Evolutionary conservation across 208 protist genomes (phyloP).

Genomic region (Angomonas ambiguus): DNA sequence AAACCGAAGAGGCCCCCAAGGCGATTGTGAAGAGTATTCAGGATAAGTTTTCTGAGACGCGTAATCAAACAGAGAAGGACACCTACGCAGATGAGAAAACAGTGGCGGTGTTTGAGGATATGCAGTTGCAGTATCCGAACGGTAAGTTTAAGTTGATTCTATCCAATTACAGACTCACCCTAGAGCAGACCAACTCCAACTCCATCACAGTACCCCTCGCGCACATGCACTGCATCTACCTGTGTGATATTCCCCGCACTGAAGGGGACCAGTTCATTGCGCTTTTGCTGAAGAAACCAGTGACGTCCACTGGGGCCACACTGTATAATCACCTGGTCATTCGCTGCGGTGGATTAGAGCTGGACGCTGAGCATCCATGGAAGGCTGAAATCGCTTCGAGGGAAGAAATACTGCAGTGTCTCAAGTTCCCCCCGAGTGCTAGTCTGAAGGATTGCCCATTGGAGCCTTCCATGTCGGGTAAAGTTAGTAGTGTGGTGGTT

Average conservation of each 20-base stretch:
- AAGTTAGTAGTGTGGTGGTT: constrained; percentile 81
- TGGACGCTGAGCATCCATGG: constrained; percentile 76
- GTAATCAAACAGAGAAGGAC: constrained; percentile 28
- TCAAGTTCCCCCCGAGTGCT: constrained; percentile 12
- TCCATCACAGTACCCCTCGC: constrained; percentile 48
- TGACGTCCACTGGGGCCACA: constrained; percentile 61
- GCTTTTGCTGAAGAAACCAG: constrained; percentile 58
- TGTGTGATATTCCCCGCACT: constrained; percentile 66
- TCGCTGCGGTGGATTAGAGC: constrained; percentile 44
- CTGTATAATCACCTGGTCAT: constrained; percentile 82
- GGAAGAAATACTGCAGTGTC: constrained; percentile 62
- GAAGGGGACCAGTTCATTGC: constrained; percentile 74
- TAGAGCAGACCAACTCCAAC: constrained; percentile 67
- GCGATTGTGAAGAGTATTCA: constrained; percentile 59
- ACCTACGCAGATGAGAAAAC: constrained; percentile 53
- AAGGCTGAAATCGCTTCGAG: constrained; percentile 67
- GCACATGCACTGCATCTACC: constrained; percentile 67
- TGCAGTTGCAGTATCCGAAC: constrained; percentile 67
- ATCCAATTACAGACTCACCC: constrained; percentile 71
- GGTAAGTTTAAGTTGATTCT: constrained; percentile 81
- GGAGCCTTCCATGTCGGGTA: constrained; percentile 69
- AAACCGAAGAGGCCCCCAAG: constrained; percentile 78
- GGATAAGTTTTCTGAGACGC: constrained; percentile 38
- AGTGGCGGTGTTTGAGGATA: constrained; percentile 74
- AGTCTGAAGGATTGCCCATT: constrained; percentile 36